Conservation (phyloP, 768 basidiomycete genomes). For the Boletus edulis region DNA sequence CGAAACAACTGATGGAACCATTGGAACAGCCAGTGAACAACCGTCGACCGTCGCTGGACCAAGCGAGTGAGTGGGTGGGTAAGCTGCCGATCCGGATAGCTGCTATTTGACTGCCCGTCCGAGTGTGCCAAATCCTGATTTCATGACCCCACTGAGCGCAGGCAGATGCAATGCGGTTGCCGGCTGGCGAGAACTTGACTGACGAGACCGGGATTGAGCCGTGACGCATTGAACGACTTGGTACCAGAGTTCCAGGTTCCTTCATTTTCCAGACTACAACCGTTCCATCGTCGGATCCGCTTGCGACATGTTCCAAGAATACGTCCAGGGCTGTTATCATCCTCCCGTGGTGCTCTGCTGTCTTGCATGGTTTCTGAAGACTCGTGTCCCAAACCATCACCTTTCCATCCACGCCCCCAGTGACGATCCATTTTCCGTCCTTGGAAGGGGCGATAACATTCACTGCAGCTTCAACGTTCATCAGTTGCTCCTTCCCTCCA, state of each 20-base stretch:
- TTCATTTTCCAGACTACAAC: neutral
- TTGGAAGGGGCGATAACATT: neutral
- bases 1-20: slow-evolving; percentile 12
- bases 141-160: neutral
- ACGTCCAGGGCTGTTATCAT: neutral
- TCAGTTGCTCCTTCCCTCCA: neutral
- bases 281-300: neutral
- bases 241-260: neutral
- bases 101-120: slow-evolving; percentile 4
- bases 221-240: neutral
- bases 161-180: slow-evolving; percentile 5
- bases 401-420: neutral
- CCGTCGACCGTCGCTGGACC: slow-evolving; percentile 14
- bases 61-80: slow-evolving; percentile 9
- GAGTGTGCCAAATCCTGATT: slow-evolving; percentile 12
- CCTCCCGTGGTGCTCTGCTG: neutral
- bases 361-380: neutral
- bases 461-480: neutral
- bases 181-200: slow-evolving; percentile 17
- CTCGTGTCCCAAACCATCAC: neutral
- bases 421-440: neutral
- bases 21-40: slow-evolving; percentile 11
- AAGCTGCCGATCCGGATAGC: neutral
- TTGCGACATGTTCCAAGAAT: neutral
- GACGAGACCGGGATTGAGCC: slow-evolving; percentile 1